Percentiles rank a stretch among this genome's conserved stretches.
phyloP scores from a whole-genome alignment of 805 yeast genomes.

The Ogataea pignaliae region DNA sequence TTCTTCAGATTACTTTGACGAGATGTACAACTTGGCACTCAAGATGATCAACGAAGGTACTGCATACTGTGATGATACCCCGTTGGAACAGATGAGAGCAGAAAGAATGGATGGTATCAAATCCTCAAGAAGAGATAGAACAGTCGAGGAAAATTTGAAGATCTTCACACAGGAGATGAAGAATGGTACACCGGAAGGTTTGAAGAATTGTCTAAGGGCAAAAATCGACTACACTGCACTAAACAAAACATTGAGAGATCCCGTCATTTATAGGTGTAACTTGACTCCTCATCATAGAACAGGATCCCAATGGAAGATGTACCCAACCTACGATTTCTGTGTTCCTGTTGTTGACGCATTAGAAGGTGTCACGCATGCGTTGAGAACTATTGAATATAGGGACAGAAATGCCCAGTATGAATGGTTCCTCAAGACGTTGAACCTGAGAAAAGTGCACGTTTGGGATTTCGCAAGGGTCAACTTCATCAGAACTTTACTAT shows the following conservation, averaged over 20 bases:
- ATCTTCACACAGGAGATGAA: constrained; percentile 90
- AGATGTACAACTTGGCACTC: constrained; percentile 84
- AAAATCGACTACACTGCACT: constrained; percentile 88
- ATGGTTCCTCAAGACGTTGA: constrained; percentile 83
- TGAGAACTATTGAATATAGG: constrained; percentile 97
- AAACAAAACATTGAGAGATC: constrained; percentile 96
- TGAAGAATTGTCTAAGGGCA: constrained; percentile 91
- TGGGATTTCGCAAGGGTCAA: constrained; percentile 99
- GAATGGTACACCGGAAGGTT: constrained; percentile 89
- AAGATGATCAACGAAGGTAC: constrained; percentile 90
- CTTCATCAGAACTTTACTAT: constrained; percentile 90
- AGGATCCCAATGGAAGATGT: constrained; percentile 87
- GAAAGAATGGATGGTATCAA: constrained; percentile 98
- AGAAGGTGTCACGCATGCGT: constrained; percentile 97
- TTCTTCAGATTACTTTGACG: constrained; percentile 90
- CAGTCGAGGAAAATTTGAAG: constrained; percentile 85
- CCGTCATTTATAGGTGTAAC: constrained; percentile 96
- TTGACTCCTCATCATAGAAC: constrained; percentile 98
- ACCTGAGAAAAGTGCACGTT: constrained; percentile 86
- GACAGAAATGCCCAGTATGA: constrained; percentile 98
- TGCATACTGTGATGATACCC: constrained; percentile 97
- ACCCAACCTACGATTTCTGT: constrained; percentile 99
- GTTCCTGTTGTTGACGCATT: constrained; percentile 92
- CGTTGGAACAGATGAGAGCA: constrained; percentile 92
- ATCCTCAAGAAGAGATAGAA: constrained; percentile 85